Evolutionary conservation across 495 filamentous ascomycete genomes (phyloP).

Genomic region (Thozetella sp.): DNA sequence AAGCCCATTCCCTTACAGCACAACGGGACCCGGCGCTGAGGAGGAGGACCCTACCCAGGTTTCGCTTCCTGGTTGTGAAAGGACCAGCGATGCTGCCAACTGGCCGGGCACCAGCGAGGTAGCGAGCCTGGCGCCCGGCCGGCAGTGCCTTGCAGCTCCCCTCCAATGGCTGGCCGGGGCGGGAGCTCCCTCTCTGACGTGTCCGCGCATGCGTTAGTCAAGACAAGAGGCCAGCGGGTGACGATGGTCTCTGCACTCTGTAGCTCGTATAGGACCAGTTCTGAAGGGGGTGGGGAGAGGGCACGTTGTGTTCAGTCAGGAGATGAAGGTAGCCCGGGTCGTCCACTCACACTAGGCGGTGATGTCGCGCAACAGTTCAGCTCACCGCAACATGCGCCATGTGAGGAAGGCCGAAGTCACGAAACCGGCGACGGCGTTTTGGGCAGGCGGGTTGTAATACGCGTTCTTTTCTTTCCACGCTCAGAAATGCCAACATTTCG

Average conservation of each 20-base stretch:
- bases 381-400: too few relatives aligned
- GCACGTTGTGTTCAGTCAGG: too few relatives aligned
- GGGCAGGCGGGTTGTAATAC: too few relatives aligned
- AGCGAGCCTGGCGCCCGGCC: not conserved
- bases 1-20: constrained; percentile 3
- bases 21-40: not conserved
- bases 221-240: not conserved
- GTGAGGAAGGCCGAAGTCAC: too few relatives aligned
- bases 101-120: not conserved
- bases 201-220: constrained; percentile 11
- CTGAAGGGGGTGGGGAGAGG: not conserved
- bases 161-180: not conserved
- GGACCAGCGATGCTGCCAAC: not conserved
- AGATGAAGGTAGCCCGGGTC: too few relatives aligned
- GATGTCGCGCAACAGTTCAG: too few relatives aligned
- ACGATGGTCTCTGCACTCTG: not conserved
- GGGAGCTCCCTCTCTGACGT: constrained; percentile 9
- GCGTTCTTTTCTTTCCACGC: too few relatives aligned
- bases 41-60: not conserved
- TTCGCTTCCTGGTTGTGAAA: not conserved
- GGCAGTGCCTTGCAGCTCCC: constrained; percentile 2
- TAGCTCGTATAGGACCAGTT: not conserved
- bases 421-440: too few relatives aligned
- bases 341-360: too few relatives aligned
- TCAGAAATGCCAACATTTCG: too few relatives aligned